Base-by-base conservation (phyloP, 148 eudicot genomes). In the Nepenthes gracilis region DNA sequence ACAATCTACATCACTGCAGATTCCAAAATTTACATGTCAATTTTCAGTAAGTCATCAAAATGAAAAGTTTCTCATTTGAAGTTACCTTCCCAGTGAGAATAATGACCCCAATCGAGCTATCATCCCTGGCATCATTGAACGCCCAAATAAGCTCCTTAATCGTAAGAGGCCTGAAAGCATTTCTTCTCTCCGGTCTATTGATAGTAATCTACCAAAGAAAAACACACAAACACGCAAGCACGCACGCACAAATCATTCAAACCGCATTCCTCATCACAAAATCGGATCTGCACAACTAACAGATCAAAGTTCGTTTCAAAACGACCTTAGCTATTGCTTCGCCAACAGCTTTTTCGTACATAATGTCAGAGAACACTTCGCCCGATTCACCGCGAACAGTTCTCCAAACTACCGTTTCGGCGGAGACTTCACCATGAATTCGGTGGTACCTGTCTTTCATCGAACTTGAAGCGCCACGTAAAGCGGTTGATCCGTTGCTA, bases 41-140 rank as follows among this genome's bases (percentile, higher is more conserved):
- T 8, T 3, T 40, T 40, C 45, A 40, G 8, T 8, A 40, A 40
- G 6, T 40, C 45, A 40, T 40, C 6, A 23, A 40, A 40, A 40
- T 40, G 45, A 40, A 8, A 40, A 40, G 45, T 40, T 40, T 4
- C 45, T 8, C 4, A 49, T 11, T 2, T 49, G 1, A 49, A 49
- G n/a, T 23, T 78, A 93, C 98, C 91, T 88, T 86, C 36, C 98
- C 98, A 4, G 98, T 86, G 62, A 93, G 81, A 71, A 93, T 88
- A 69, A 93, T 82, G 50, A 93, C 96, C 47, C 98, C 96, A 36
- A 93, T 75, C 0, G 84, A 72, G 58, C 75, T 76, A 65, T 93
- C 98, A 55, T 93, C 91, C 72, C 98, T 84, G 55, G 98, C 96
- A 75, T 93, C 95, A 67, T 86, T 78, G 66, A 93, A 86, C 6